Evolutionary conservation across 2,329 filamentous ascomycete species (phyloP).

Genomic region (Phoma sp.): DNA sequence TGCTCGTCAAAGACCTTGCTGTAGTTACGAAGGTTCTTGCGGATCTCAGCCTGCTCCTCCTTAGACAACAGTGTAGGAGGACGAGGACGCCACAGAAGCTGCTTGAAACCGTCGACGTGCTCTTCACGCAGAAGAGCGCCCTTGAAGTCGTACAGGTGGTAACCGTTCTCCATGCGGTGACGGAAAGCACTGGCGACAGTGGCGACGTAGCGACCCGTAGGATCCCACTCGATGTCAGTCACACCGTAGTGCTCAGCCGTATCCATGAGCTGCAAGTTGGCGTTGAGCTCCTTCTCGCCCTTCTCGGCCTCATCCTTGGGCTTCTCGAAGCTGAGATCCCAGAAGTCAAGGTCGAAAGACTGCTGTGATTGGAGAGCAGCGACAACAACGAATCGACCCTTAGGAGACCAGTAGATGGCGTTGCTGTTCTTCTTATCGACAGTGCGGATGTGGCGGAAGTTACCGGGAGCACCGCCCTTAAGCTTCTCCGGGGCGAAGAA

Average conservation of each 20-base stretch:
- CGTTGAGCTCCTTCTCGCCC: slow-evolving; percentile 89
- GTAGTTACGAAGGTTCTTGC: slow-evolving; percentile 98
- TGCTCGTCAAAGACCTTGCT: slow-evolving; percentile 93
- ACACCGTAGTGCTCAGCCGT: slow-evolving; percentile 95
- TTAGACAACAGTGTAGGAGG: slow-evolving; percentile 90
- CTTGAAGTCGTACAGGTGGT: slow-evolving; percentile 97
- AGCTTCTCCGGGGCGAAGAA: slow-evolving; percentile 98
- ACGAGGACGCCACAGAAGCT: slow-evolving; percentile 92
- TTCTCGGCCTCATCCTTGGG: slow-evolving; percentile 83
- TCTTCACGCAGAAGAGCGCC: slow-evolving; percentile 89
- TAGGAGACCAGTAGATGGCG: slow-evolving; percentile 98
- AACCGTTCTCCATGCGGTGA: slow-evolving; percentile 98
- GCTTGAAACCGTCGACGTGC: slow-evolving; percentile 95
- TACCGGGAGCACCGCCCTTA: slow-evolving; percentile 81
- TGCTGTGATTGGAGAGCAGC: slow-evolving; percentile 92
- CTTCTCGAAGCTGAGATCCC: slow-evolving; percentile 90
- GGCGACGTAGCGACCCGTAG: slow-evolving; percentile 91
- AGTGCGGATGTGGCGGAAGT: slow-evolving; percentile 95
- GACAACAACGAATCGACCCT: slow-evolving; percentile 91
- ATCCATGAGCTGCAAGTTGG: slow-evolving; percentile 94
- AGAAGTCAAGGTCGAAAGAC: slow-evolving; percentile 96
- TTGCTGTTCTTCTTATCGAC: slow-evolving; percentile 99
- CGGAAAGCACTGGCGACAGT: slow-evolving; percentile 96
- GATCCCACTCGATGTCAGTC: slow-evolving; percentile 98
- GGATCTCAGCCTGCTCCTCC: slow-evolving; percentile 96